These are phyloP conservation scores for Geranomyces michiganensis DNA, from an alignment of 192 early-diverging fungal genomes.

Conservation along the genomic window DNA sequence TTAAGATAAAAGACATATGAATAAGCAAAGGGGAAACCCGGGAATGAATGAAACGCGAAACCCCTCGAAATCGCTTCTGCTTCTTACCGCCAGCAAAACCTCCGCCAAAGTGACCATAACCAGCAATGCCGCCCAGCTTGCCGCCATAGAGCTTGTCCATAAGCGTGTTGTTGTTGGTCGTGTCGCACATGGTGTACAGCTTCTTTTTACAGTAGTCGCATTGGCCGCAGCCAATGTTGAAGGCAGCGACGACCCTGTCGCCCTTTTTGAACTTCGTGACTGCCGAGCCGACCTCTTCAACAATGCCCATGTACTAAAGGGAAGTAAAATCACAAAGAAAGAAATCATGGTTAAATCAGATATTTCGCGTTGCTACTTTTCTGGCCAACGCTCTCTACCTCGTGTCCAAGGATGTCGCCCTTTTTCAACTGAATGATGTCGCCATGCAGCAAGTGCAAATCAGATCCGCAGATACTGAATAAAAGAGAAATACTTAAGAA, in stretches of 20 bases:
- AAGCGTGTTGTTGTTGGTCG: constrained; percentile 51
- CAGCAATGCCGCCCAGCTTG: constrained; percentile 28
- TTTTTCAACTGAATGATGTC: constrained; percentile 42
- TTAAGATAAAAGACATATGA: too few species aligned
- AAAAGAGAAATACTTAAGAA: neutral
- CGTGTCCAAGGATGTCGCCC: constrained; percentile 60
- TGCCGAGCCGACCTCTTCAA: constrained; percentile 50
- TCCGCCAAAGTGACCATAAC: constrained; percentile 31
- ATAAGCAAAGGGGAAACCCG: too few species aligned
- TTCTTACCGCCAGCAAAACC: constrained; percentile 41
- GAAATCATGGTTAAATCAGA: too few species aligned
- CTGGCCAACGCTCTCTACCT: constrained; percentile 25
- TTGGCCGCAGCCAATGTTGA: constrained; percentile 51
- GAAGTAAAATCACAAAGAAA: too few species aligned
- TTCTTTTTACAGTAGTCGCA: constrained; percentile 55
- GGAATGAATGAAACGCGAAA: too few species aligned
- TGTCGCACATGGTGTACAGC: constrained; percentile 50
- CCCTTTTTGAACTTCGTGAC: constrained; percentile 54
- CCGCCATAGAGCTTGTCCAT: constrained; percentile 35
- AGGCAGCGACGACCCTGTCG: constrained; percentile 52
- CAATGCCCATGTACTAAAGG: constrained; percentile 44
- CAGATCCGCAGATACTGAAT: constrained; percentile 51
- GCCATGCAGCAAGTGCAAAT: constrained; percentile 52
- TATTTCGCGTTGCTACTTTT: too few species aligned
- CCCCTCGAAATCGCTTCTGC: too few species aligned